These are phyloP conservation scores for Suillus sp. DNA, from an alignment of 768 basidiomycete genomes.

Conservation along the genomic window DNA sequence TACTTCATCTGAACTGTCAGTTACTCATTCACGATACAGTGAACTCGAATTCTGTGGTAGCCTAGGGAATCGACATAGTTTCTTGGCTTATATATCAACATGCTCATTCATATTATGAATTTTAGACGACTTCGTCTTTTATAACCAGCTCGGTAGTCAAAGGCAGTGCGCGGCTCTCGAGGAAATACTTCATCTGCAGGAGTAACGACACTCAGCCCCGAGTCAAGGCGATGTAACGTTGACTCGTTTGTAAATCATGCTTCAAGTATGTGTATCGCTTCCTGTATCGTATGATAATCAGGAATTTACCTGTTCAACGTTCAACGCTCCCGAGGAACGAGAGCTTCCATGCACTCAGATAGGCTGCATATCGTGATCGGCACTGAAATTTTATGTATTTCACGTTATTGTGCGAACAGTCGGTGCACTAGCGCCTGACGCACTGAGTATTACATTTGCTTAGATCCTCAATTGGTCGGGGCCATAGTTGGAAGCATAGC, in stretches of 20 bases:
- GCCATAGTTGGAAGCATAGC: no score
- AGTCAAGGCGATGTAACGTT: background rate
- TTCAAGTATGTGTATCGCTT: background rate
- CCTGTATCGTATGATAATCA: background rate
- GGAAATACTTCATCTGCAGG: background rate
- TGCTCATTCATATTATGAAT: background rate
- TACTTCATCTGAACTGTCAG: background rate
- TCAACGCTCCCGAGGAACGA: background rate
- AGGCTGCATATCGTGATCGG: background rate
- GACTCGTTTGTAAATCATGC: background rate
- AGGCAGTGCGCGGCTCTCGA: background rate
- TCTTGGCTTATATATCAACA: background rate
- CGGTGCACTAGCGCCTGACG: no score
- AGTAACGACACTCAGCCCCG: background rate
- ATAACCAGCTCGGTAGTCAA: background rate
- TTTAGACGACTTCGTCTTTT: background rate
- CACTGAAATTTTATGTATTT: background rate
- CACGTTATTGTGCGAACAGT: background rate
- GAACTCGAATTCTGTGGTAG: background rate
- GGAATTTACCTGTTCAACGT: background rate
- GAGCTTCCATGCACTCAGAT: background rate
- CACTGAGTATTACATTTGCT: background rate
- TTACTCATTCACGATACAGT: background rate
- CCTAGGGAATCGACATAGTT: background rate
- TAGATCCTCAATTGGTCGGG: no score